These are phyloP conservation scores for Uronychia setigera DNA, from an alignment of 73 alveolate species.

Conservation along the genomic window DNA sequence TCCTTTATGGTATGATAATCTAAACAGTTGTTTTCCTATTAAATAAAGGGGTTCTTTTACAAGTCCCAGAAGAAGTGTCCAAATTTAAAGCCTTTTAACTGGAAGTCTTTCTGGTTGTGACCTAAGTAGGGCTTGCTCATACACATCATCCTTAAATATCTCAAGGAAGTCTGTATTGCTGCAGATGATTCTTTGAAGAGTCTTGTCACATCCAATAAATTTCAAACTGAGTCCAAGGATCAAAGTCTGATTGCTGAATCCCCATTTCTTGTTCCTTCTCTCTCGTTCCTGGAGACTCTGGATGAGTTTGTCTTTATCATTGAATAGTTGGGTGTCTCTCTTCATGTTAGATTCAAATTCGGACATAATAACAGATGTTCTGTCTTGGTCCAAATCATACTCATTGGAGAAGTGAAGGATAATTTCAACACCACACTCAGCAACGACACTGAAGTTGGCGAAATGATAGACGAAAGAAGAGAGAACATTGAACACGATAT, in stretches of 20 bases:
- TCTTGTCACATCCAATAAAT: constrained; percentile 22
- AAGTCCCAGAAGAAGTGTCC: constrained; percentile 35
- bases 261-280: constrained; percentile 27
- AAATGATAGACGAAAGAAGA: constrained; percentile 38
- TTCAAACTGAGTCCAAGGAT: constrained; percentile 25
- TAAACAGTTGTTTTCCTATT: constrained; percentile 11
- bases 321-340: constrained; percentile 3
- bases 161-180: constrained; percentile 16
- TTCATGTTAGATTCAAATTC: constrained; percentile 40
- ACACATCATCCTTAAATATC: constrained; percentile 25
- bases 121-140: constrained; percentile 40
- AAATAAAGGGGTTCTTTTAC: neutral
- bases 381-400: constrained; percentile 19
- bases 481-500: constrained; percentile 25
- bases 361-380: constrained; percentile 18
- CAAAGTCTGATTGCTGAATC: constrained; percentile 16
- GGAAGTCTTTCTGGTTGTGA: constrained; percentile 27
- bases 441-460: constrained; percentile 32
- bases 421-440: constrained; percentile 21
- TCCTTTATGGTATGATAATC: constrained; percentile 55
- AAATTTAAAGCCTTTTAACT: constrained; percentile 22
- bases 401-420: constrained; percentile 26
- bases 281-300: constrained; percentile 15
- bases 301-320: constrained; percentile 11
- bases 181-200: constrained; percentile 8